These are phyloP conservation scores for Wickerhamiella dianesei DNA, from an alignment of 805 yeast species.

Conservation along the genomic window DNA sequence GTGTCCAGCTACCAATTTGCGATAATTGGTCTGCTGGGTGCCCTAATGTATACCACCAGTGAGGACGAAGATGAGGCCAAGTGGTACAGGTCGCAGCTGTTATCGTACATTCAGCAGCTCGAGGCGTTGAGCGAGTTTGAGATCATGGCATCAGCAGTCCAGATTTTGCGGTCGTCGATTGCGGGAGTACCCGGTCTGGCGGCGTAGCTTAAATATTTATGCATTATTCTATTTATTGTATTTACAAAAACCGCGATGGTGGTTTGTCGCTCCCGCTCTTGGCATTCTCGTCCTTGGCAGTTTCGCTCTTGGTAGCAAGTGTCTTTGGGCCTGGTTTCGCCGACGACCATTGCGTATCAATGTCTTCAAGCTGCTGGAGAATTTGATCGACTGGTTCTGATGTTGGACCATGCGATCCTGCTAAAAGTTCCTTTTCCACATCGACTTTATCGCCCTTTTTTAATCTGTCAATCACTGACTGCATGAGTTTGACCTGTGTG, in stretches of 20 bases:
- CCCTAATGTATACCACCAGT: slow-evolving; percentile 60
- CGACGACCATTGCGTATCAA: slow-evolving; percentile 19
- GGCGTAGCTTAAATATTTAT: too few relatives aligned
- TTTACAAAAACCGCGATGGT: not conserved
- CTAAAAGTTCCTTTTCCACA: slow-evolving; percentile 29
- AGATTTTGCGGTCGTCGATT: slow-evolving; percentile 55
- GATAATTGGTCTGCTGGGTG: slow-evolving; percentile 77
- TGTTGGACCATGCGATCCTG: slow-evolving; percentile 7
- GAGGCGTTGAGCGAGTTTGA: slow-evolving; percentile 62
- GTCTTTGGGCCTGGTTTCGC: slow-evolving; percentile 7
- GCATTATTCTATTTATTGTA: not conserved
- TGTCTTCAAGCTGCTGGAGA: slow-evolving; percentile 20
- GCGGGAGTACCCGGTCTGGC: slow-evolving; percentile 47
- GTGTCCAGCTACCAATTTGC: slow-evolving; percentile 68
- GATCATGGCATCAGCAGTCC: slow-evolving; percentile 63
- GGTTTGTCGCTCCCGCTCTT: slow-evolving; percentile 1
- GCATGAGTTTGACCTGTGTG: slow-evolving; percentile 28
- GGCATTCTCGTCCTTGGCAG: not conserved
- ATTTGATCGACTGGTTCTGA: slow-evolving; percentile 17
- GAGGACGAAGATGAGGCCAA: slow-evolving; percentile 41
- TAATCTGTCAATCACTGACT: slow-evolving; percentile 29
- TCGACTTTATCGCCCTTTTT: slow-evolving; percentile 31
- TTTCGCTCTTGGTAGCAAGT: not conserved
- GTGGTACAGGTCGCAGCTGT: slow-evolving; percentile 51
- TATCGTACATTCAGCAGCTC: slow-evolving; percentile 63